These are phyloP conservation scores for Eustoma russellianum DNA, from an alignment of 257 asterid species.

Conservation along the genomic window DNA sequence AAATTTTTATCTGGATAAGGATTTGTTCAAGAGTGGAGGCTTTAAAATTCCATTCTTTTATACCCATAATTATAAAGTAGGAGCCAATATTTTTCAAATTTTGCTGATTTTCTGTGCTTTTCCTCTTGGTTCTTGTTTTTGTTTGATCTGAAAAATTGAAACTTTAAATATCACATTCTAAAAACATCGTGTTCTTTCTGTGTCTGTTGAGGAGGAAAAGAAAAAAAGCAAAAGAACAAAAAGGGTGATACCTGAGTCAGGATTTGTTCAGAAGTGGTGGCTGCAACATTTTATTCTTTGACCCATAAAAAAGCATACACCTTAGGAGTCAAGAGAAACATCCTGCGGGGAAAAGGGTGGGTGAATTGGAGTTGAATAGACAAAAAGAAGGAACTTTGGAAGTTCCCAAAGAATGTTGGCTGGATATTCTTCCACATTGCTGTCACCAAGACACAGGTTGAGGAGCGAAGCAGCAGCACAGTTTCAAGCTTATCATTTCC, in stretches of 20 bases:
- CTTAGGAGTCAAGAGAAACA: slow-evolving; percentile 9
- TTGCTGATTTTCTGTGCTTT: too few relatives aligned
- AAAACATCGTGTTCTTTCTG: slow-evolving; percentile 49
- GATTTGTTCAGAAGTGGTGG: slow-evolving; percentile 10
- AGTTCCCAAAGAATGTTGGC: slow-evolving; percentile 89
- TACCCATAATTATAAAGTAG: too few relatives aligned
- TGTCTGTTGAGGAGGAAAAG: slow-evolving; percentile 25
- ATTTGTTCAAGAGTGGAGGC: slow-evolving; percentile 11
- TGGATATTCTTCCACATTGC: slow-evolving; percentile 84
- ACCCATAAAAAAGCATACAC: slow-evolving; percentile 1
- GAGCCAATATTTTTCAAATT: too few relatives aligned
- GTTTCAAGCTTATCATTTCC: slow-evolving; percentile 82
- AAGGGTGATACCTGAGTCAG: not conserved
- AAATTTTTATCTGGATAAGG: not conserved
- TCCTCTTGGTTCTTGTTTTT: slow-evolving; percentile 77
- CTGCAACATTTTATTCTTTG: slow-evolving; percentile 14
- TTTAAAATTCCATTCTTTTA: slow-evolving; percentile 18
- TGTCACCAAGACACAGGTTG: slow-evolving; percentile 91
- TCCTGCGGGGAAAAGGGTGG: slow-evolving; percentile 27
- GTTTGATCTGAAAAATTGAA: slow-evolving; percentile 30
- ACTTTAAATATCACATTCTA: slow-evolving; percentile 48
- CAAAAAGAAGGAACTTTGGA: slow-evolving; percentile 30
- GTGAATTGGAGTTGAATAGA: slow-evolving; percentile 34
- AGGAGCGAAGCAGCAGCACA: slow-evolving; percentile 73
- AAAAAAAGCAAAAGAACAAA: not conserved